phyloP scores from a whole-genome alignment of 2,329 filamentous ascomycete genomes.

The Trichoderma sp. region DNA sequence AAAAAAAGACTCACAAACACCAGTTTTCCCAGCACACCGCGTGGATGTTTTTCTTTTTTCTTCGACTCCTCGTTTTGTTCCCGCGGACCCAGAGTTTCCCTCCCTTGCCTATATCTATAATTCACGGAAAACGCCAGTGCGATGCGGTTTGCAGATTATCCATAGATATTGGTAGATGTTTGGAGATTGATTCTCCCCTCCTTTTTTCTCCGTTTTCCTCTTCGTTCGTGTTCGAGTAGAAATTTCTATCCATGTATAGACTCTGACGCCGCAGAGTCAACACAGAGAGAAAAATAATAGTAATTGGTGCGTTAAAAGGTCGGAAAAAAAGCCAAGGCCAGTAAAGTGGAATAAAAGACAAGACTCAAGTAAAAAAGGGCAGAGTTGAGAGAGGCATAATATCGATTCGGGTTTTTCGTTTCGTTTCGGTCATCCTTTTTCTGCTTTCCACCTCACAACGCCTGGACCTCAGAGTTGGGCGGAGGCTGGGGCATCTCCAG shows the following conservation, averaged over 20 bases:
- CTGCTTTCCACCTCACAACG: constrained; percentile 24
- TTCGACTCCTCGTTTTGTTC: neutral
- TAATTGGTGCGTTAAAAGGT: constrained; percentile 13
- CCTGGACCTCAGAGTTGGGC: constrained; percentile 31
- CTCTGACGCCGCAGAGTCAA: neutral
- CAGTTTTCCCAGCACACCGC: neutral
- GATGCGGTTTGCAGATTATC: constrained; percentile 31
- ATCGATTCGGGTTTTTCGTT: neutral
- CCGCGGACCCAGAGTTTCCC: constrained; percentile 1
- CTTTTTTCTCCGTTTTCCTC: neutral
- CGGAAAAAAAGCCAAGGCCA: constrained; percentile 17
- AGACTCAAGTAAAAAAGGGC: constrained; percentile 6
- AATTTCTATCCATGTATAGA: neutral
- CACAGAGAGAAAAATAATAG: neutral
- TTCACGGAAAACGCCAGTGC: constrained; percentile 35
- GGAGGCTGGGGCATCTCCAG: constrained; percentile 55
- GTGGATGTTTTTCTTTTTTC: neutral
- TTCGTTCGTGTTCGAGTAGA: constrained; percentile 19
- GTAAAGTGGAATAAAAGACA: constrained; percentile 20
- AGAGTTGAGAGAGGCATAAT: constrained; percentile 18
- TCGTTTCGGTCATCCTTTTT: constrained; percentile 5
- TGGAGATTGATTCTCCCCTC: neutral
- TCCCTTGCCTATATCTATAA: constrained; percentile 27
- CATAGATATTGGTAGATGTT: constrained; percentile 17
- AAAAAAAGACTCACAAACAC: neutral